Evolutionary conservation across 768 basidiomycete species (phyloP).

Genomic region (Paxillus involutus): DNA sequence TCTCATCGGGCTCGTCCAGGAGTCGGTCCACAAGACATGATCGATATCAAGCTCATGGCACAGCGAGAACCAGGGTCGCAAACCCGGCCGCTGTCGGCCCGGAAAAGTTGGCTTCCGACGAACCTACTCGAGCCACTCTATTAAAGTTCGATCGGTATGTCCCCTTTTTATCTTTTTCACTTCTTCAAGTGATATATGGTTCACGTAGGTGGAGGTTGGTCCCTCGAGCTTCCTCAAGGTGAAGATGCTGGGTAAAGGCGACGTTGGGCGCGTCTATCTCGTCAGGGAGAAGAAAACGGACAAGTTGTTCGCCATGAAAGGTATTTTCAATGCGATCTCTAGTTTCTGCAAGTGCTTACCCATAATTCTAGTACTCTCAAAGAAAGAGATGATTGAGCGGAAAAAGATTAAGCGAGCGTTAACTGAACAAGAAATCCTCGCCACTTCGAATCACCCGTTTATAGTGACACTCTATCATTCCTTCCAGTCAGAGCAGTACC

Average conservation of each 20-base stretch:
- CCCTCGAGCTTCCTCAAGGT: constrained; percentile 95
- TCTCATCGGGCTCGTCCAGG: constrained; percentile 75
- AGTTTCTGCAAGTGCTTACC: constrained; percentile 7
- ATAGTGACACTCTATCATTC: constrained; percentile 99
- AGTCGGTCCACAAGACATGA: constrained; percentile 45
- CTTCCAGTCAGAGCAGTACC: constrained; percentile 96
- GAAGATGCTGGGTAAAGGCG: constrained; percentile 97
- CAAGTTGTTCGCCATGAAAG: constrained; percentile 99
- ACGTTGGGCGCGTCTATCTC: constrained; percentile 97
- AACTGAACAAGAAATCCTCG: constrained; percentile 98
- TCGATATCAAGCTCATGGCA: constrained; percentile 26
- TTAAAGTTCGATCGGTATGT: constrained; percentile 86
- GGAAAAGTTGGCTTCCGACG: constrained; percentile 78
- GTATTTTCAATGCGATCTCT: constrained; percentile 43
- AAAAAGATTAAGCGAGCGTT: constrained; percentile 99
- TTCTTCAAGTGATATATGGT: constrained; percentile 1
- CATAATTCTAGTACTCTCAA: constrained; percentile 79
- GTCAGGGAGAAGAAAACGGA: constrained; percentile 97
- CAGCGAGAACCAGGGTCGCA: constrained; percentile 43
- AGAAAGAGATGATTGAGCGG: constrained; percentile 99
- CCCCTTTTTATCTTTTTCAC: background rate
- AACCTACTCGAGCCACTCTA: constrained; percentile 97
- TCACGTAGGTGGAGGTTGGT: constrained; percentile 80
- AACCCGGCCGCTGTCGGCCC: constrained; percentile 49
- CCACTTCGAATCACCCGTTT: constrained; percentile 98